A percentile compares a stretch with the other conserved stretches of the same genome.
Conservation (phyloP, 2,329 filamentous ascomycete species). For the Stromatinia cepivora region DNA sequence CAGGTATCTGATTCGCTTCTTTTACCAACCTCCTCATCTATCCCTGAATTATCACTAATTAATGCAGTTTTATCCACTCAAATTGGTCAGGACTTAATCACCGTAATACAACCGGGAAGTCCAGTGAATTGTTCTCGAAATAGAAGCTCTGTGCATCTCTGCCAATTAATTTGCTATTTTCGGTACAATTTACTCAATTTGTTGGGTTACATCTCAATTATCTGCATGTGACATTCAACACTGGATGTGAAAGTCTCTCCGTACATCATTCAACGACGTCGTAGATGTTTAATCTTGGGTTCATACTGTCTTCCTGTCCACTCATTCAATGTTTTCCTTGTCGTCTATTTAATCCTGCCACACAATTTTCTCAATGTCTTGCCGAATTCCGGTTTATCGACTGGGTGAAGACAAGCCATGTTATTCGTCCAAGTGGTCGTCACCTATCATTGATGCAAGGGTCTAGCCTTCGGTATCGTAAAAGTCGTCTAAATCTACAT, state of each 20-base stretch:
- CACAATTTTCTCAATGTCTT: not conserved
- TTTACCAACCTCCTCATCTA: conserved; percentile 16
- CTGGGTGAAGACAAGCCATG: not conserved
- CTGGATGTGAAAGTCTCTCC: not conserved
- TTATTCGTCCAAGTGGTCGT: not conserved
- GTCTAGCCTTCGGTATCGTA: not conserved
- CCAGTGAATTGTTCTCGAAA: conserved; percentile 13
- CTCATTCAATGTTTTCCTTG: not conserved
- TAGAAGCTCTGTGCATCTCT: conserved; percentile 1
- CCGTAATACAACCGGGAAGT: conserved; percentile 5
- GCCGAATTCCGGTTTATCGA: not conserved
- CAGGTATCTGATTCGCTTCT: not conserved
- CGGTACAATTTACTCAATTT: conserved; percentile 6
- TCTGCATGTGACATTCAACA: not conserved
- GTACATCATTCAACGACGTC: not conserved
- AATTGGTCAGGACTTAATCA: not conserved
- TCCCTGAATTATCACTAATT: not conserved
- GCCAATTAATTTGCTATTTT: conserved; percentile 11
- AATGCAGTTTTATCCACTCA: not conserved
- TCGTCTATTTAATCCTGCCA: not conserved
- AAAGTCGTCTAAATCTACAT: not conserved
- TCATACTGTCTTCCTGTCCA: not conserved
- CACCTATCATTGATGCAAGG: not conserved
- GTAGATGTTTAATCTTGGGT: not conserved
- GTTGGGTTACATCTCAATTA: not conserved